These are phyloP conservation scores for Metarhizium humberi DNA, from an alignment of 2,329 filamentous ascomycete species.

Conservation along the genomic window DNA sequence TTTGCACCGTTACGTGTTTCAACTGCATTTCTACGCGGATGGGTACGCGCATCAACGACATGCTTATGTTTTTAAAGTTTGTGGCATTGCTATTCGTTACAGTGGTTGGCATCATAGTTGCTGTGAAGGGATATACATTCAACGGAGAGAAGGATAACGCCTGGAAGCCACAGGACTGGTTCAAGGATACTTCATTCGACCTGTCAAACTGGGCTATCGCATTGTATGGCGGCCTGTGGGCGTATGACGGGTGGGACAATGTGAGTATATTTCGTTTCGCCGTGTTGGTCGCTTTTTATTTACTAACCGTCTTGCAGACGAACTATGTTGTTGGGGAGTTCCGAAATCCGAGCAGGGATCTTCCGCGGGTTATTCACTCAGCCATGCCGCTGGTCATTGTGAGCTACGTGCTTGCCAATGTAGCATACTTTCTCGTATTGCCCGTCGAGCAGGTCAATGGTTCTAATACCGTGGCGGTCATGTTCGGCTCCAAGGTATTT, in stretches of 20 bases:
- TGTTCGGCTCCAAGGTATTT: constrained; percentile 86
- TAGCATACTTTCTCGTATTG: constrained; percentile 90
- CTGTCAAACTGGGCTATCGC: constrained; percentile 87
- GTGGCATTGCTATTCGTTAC: constrained; percentile 80
- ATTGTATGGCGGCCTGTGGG: constrained; percentile 92
- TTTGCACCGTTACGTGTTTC: constrained; percentile 68
- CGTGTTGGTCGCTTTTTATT: not conserved
- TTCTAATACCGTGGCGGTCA: constrained; percentile 90
- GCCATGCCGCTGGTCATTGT: constrained; percentile 91
- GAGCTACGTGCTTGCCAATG: constrained; percentile 81
- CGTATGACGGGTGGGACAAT: constrained; percentile 98
- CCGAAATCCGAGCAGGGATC: constrained; percentile 78
- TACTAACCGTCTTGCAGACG: constrained; percentile 44
- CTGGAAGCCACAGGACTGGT: constrained; percentile 86
- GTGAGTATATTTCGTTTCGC: constrained; percentile 39
- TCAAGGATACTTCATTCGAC: constrained; percentile 72
- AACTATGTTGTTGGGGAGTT: constrained; percentile 98
- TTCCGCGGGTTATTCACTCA: constrained; percentile 91
- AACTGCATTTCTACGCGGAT: constrained; percentile 89
- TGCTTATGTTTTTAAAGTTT: constrained; percentile 97
- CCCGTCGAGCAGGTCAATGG: constrained; percentile 71
- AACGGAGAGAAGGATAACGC: constrained; percentile 67
- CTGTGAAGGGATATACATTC: constrained; percentile 71
- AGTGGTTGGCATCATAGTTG: constrained; percentile 80
- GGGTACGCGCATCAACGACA: constrained; percentile 77